Conservation (phyloP, 306 rosid species). For the Phaseolus lunatus region DNA sequence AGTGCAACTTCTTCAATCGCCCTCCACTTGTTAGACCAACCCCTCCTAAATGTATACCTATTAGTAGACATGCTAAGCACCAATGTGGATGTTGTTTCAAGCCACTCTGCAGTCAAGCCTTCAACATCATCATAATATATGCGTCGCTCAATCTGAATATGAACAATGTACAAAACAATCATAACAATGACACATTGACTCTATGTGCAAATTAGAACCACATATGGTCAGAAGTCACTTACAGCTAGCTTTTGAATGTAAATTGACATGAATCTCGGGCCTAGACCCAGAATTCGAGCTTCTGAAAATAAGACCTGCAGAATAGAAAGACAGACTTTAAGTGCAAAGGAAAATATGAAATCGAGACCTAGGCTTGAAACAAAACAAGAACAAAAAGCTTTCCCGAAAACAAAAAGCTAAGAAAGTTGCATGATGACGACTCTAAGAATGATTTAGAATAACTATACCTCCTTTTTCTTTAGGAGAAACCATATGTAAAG, state of each 20-base stretch:
- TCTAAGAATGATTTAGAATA: not conserved
- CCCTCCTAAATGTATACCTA: conserved; percentile 60
- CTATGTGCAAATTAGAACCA: conserved; percentile 7
- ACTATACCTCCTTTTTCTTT: conserved; percentile 69
- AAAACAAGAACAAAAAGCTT: not conserved
- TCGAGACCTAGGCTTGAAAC: conserved; percentile 4
- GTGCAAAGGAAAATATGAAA: conserved; percentile 17
- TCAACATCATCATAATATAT: conserved; percentile 87
- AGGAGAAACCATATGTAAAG: conserved; percentile 81
- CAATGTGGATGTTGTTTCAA: conserved; percentile 82
- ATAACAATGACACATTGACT: not conserved
- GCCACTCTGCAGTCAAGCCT: conserved; percentile 82
- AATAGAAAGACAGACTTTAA: conserved; percentile 34
- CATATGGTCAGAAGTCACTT: conserved; percentile 52
- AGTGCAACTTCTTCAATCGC: conserved; percentile 69
- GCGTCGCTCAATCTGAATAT: conserved; percentile 78
- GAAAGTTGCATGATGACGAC: not conserved
- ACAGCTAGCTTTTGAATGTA: conserved; percentile 86
- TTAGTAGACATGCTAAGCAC: conserved; percentile 66
- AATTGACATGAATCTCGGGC: conserved; percentile 93
- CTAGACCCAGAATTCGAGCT: conserved; percentile 89
- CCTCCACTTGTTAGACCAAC: conserved; percentile 67
- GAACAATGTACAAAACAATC: conserved; percentile 21
- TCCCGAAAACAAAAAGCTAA: not conserved
- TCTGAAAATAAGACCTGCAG: conserved; percentile 77